Evolutionary conservation across 1,284 basidiomycete genomes (phyloP), one percentile per base, ranked within the genome.

Genomic region (Moesziomyces sp.): DNA sequence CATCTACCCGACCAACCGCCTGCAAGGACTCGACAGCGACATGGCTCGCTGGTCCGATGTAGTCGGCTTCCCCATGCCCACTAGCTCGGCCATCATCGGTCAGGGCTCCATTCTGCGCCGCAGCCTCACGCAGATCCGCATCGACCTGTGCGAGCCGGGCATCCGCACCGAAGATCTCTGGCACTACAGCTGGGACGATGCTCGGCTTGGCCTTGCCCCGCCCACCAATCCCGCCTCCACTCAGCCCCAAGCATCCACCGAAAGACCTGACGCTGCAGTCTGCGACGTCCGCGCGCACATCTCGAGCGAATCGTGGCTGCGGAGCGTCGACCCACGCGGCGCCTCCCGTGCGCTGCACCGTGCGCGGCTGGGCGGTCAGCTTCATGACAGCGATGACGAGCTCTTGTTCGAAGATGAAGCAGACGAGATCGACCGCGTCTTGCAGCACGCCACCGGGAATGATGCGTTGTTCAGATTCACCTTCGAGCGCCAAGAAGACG

Each of bases 91-190:
- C 9, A 53, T 68, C 24, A 68, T 68, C 35, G 70, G 57, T n/a
- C 59, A 63, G 46, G 70, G 70, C 24, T 68, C 70, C 48, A 64
- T 67, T 14, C 60, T 73, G 24, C 35, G 64, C n/a, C 52, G 64
- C 43, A 59, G 49, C 53, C 35, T 60, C 48, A 67, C 65, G 3
- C 63, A 59, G 16, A 60, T 67, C 16, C 56, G 60, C 30, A 68
- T 51, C 56, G 70, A 73, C 28, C 28, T 73, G n/a, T 68, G 64
- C 53, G 70, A 73, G 46, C 59, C 70, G 18, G 70, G 70, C 28
- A 64, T 73, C 30, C 52, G 70, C 21, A 67, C 64, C 21, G 70
- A 73, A 30, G 52, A 68, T 38, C 51, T 73, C 3, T 73, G 70
- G 70, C 57, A 62, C 38, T 63, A 53, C 28, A 73, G 70, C 53